Base-by-base conservation (phyloP, 148 eudicot genomes). In the Hydrangea macrophylla region DNA sequence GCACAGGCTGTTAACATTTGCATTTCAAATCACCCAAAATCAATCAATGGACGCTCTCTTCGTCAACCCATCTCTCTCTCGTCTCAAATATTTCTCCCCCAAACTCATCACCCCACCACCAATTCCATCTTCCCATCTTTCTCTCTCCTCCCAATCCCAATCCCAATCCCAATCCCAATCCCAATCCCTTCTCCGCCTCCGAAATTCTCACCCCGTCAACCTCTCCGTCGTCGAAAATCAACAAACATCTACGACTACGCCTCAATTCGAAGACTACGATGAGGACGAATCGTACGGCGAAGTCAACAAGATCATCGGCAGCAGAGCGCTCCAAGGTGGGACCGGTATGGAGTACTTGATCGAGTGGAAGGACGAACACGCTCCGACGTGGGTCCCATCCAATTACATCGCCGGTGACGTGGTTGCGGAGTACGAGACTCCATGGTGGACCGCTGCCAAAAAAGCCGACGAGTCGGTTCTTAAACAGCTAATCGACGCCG, bases 361-460 rank as follows among this genome's bases (percentile, higher is more conserved):
- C 48, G 80, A 90, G 61, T 94, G 99, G 99, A 81, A 88, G 31
- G 99, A 94, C 78, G 88, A 75, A 0, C 91, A 90, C 23, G 81
- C 85, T 44, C 97, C 99, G 0, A 94, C 97, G 1, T 94, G 99
- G 99, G 90, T 88, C 79, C 99, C 97, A 0, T 74, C 92, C 35
- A 60, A 81, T 37, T 82, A 26, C 81, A 77, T 94, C 32, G 97
- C 99, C 4, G 31, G 37, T 6, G 99, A 94, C 75, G 92, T 90
- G 5, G 79, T 94, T 1, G 78, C 97, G 2, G 99, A 90, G 65
- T 94, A 78, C 76, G 99, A 94, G 13, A 57, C 89, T 17, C 89
- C 97, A 33, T 94, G 99, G 99, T 94, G 99, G 99, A 77, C 68
- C 26, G 96, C 99, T 25, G 91, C 93, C 25, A 90, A 85, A 70